Conservation (phyloP, 352 stramenopile genomes). For the Pythium oligandrum region DNA sequence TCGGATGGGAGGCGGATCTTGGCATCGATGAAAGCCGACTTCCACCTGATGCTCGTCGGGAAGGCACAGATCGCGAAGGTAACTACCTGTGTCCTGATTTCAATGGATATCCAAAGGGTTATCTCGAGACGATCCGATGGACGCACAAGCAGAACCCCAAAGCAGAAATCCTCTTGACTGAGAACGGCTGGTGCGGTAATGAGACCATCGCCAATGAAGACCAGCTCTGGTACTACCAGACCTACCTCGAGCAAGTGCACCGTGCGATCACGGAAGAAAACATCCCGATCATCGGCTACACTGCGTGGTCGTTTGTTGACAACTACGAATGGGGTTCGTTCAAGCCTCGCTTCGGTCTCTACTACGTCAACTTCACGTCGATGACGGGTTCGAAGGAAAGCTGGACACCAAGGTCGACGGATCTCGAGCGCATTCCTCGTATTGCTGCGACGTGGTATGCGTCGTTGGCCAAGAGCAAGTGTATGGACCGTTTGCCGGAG, state of each 20-base stretch:
- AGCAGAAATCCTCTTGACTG: constrained; percentile 48
- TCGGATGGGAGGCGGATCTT: constrained; percentile 41
- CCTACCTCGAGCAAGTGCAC: constrained; percentile 56
- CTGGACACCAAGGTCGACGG: constrained; percentile 17
- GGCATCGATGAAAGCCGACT: constrained; percentile 47
- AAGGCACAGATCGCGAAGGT: constrained; percentile 28
- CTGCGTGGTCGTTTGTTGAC: constrained; percentile 91
- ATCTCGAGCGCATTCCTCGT: constrained; percentile 35
- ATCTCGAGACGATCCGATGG: constrained; percentile 54
- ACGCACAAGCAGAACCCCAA: constrained; percentile 35
- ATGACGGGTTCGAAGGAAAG: constrained; percentile 25
- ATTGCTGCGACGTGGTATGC: constrained; percentile 57
- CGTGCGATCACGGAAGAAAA: constrained; percentile 44
- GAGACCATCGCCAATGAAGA: constrained; percentile 48
- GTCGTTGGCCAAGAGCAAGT: constrained; percentile 49
- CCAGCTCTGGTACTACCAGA: constrained; percentile 62
- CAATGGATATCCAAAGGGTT: constrained; percentile 51
- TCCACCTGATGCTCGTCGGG: constrained; percentile 49
- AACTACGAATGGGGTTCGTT: constrained; percentile 93
- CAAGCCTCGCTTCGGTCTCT: constrained; percentile 55
- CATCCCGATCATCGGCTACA: constrained; percentile 88
- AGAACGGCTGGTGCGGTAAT: constrained; percentile 71
- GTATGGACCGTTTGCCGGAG: constrained; percentile 25
- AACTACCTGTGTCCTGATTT: too few species aligned
- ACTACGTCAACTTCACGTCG: constrained; percentile 54